Evolutionary conservation across 1,139 yeast species (phyloP).

Genomic region (Nematodospora anomalae): DNA sequence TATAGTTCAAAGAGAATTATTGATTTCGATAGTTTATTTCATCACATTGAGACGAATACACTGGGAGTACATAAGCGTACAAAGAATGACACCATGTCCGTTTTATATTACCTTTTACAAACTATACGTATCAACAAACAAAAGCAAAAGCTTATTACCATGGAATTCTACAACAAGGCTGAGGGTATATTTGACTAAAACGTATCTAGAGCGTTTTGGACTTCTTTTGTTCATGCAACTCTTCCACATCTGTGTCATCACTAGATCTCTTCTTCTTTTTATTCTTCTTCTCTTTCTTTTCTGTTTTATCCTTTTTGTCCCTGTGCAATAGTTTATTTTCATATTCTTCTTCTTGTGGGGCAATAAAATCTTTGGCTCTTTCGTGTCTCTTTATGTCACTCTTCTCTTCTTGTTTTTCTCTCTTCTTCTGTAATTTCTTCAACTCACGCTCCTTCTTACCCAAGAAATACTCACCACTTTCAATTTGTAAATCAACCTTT

Average conservation of each 20-base stretch:
- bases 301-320: constrained; percentile 21
- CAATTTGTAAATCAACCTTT: constrained; percentile 95
- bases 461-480: constrained; percentile 97
- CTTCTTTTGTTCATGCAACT: constrained; percentile 9
- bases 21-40: too few species aligned
- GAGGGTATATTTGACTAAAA: not conserved
- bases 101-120: too few species aligned
- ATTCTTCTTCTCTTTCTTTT: constrained; percentile 26
- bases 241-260: constrained; percentile 8
- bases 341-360: constrained; percentile 76
- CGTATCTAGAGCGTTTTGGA: constrained; percentile 6
- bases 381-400: constrained; percentile 67
- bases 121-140: too few species aligned
- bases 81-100: too few species aligned
- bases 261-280: constrained; percentile 16
- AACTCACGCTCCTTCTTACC: constrained; percentile 78
- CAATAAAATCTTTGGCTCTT: constrained; percentile 74
- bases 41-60: too few species aligned
- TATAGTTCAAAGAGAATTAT: too few species aligned
- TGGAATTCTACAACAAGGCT: constrained; percentile 5
- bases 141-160: too few species aligned
- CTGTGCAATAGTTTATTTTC: constrained; percentile 28
- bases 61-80: too few species aligned
- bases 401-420: constrained; percentile 72
- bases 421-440: constrained; percentile 73